Evolutionary conservation across 345 rosid genomes (phyloP).

Genomic region (Limnanthes douglasii): DNA sequence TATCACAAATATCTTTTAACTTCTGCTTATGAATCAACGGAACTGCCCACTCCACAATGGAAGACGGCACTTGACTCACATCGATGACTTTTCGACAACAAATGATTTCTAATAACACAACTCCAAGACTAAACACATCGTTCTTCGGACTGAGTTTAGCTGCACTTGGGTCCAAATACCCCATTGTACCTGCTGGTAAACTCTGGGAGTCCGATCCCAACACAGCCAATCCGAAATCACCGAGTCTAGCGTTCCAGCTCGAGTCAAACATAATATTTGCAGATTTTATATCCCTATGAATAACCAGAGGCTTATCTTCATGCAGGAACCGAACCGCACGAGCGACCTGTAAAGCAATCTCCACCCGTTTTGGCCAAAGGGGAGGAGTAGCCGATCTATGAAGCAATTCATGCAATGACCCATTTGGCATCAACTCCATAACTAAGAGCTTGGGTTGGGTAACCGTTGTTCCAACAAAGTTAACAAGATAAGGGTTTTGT

Average conservation of each 20-base stretch:
- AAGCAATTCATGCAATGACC: constrained; percentile 40
- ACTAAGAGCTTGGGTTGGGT: constrained; percentile 26
- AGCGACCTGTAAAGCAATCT: constrained; percentile 43
- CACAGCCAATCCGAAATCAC: constrained; percentile 58
- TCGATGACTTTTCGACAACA: constrained; percentile 57
- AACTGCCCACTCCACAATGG: constrained; percentile 54
- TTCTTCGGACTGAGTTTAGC: constrained; percentile 39
- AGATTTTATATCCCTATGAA: constrained; percentile 73
- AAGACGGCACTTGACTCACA: constrained; percentile 24
- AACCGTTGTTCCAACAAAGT: constrained; percentile 21
- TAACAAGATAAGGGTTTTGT: constrained; percentile 20
- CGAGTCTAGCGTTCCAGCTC: constrained; percentile 38
- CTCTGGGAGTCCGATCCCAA: constrained; percentile 13
- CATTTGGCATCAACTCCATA: constrained; percentile 69
- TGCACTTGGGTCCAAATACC: constrained; percentile 64
- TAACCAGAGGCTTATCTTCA: constrained; percentile 14
- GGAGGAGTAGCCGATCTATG: constrained; percentile 22
- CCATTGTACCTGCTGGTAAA: constrained; percentile 55
- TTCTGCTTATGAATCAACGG: constrained; percentile 22
- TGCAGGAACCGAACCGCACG: constrained; percentile 51
- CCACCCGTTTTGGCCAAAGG: constrained; percentile 40
- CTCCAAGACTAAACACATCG: constrained; percentile 64
- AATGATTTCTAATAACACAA: constrained; percentile 46
- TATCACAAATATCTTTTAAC: constrained; percentile 21
- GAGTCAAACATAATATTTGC: constrained; percentile 49